Evolutionary conservation across 1,284 basidiomycete species (phyloP), one percentile per base, ranked within the genome.

Genomic region (Ganoderma lingzhi): DNA sequence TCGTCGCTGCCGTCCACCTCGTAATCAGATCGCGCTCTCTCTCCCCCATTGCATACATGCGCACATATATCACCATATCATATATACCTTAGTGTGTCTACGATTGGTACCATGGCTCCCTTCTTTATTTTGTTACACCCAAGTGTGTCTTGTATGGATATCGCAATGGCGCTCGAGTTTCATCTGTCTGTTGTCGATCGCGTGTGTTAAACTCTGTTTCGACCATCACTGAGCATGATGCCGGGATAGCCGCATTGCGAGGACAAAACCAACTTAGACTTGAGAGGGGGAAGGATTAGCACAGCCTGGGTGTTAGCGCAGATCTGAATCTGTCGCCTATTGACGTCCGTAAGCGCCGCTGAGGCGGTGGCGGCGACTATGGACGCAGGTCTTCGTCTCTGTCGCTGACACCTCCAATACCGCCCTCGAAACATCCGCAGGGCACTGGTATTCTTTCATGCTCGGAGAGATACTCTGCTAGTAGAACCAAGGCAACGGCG

Each of bases 31-130:
- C 45, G 8, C 8, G n/a, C 8, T 23, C 3, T 28, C 8, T 48
- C 8, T 23, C 3, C 12, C 23, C 23, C 23, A 28, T 51, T 28
- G 23, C 32, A 35, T 56, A 23, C 30, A 56, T 35, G 53, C 53
- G 30, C 35, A 56, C 53, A 35, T 56, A 56, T 56, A 56, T 56
- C 53, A 14, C 48, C 48, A 51, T 48, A 32, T 35, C 53, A 23
- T 56, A 56, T 56, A 56, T 56, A 56, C 53, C 53, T 56, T 35
- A 56, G 28, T 56, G 19, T 48, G 53, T 56, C 30, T 30, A 19
- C 15, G 53, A 35, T 30, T 6, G 53, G 30, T 35, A 15, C 2
- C 30, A 17, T 15, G 6, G 23, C 15, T 32, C 5, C 14, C 17
- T 32, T 17, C 6, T 56, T 23, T 41, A 9, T 41, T 14, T 53